A percentile compares a stretch with the other conserved stretches of the same genome.
phyloP scores from a whole-genome alignment of 495 filamentous ascomycete species.

The Lasiosphaeria miniovina region DNA sequence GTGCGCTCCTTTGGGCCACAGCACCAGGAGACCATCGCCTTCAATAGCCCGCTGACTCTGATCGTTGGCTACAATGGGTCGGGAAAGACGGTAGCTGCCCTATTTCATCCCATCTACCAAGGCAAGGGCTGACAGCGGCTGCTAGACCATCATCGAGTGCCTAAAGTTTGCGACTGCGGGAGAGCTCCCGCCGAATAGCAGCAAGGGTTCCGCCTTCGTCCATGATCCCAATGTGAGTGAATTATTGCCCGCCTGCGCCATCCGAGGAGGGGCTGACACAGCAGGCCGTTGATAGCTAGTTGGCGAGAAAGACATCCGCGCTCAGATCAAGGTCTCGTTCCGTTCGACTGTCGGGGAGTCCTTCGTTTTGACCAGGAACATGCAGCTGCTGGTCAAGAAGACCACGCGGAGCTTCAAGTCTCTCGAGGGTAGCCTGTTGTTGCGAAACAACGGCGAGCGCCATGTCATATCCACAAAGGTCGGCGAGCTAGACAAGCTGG shows the following conservation, averaged over 20 bases:
- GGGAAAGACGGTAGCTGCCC: constrained; percentile 70
- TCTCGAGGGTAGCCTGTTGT: constrained; percentile 71
- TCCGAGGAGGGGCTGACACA: neutral
- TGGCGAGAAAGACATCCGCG: constrained; percentile 85
- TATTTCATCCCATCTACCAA: constrained; percentile 17
- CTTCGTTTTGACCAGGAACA: constrained; percentile 75
- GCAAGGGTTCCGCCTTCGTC: constrained; percentile 90
- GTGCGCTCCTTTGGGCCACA: constrained; percentile 88
- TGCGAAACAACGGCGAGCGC: constrained; percentile 77
- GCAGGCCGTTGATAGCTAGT: constrained; percentile 51
- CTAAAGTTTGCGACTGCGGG: constrained; percentile 98
- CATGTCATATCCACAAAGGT: constrained; percentile 72
- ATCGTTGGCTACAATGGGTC: constrained; percentile 98
- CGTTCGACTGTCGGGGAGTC: constrained; percentile 67
- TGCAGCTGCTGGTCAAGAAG: constrained; percentile 87
- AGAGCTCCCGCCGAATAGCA: constrained; percentile 80
- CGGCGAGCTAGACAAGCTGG: constrained; percentile 73
- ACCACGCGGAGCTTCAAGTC: constrained; percentile 67
- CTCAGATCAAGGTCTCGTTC: constrained; percentile 89
- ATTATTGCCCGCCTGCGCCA: neutral
- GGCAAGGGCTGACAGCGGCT: constrained; percentile 27
- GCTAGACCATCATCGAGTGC: constrained; percentile 90
- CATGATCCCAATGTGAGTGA: constrained; percentile 78
- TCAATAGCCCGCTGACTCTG: constrained; percentile 84
- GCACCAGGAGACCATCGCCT: constrained; percentile 76